Conservation (phyloP, 169 alveolate species). For the Cryptosporidium meleagridis region DNA sequence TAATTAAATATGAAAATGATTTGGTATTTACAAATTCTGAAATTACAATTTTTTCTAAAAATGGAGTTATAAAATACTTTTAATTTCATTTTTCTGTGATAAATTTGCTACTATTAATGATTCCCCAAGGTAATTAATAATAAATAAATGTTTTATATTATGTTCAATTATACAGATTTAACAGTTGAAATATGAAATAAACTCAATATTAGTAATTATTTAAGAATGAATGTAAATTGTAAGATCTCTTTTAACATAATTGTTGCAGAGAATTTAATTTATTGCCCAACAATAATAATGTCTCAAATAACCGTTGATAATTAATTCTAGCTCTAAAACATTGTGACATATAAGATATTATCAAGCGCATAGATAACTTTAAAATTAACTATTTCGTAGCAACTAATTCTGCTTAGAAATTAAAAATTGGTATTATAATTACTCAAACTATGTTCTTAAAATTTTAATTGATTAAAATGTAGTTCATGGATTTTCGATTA, state of each 20-base stretch:
- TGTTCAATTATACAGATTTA: background rate
- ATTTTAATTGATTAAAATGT: background rate
- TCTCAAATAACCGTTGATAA: constrained; percentile 21
- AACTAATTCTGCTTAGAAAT: background rate
- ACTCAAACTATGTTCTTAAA: background rate
- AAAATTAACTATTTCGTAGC: background rate
- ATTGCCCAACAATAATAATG: background rate
- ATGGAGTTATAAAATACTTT: constrained; percentile 5
- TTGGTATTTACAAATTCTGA: constrained; percentile 15
- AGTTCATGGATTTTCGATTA: background rate
- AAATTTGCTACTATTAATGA: background rate
- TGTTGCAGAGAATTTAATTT: background rate
- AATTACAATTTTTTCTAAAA: background rate
- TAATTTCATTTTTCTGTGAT: background rate
- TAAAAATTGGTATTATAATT: constrained; percentile 2
- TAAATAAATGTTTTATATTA: background rate
- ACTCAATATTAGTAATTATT: background rate
- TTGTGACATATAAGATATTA: background rate
- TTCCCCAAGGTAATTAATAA: background rate
- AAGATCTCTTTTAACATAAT: background rate
- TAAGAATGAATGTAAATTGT: constrained; percentile 4
- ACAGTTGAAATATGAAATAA: background rate
- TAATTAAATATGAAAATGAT: background rate
- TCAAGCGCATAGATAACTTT: background rate
- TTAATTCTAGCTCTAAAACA: background rate